Evolutionary conservation across 352 stramenopile genomes (phyloP).

Genomic region (Phytophthora podocarpi): DNA sequence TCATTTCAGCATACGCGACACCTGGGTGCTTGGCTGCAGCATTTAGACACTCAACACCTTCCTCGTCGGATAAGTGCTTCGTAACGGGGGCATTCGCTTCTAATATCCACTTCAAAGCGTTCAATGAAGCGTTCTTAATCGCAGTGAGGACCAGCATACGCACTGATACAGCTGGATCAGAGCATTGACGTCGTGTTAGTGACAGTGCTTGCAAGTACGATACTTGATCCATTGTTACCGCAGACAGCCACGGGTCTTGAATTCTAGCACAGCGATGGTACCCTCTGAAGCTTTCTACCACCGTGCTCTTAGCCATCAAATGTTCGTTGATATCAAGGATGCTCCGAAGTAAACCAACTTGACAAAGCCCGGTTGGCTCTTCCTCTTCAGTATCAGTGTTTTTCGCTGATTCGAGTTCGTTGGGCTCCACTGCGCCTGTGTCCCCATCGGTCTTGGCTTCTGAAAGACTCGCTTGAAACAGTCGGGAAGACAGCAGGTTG

Average conservation of each 20-base stretch:
- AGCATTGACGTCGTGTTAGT: not conserved
- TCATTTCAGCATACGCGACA: conserved; percentile 45
- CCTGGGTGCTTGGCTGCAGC: conserved; percentile 33
- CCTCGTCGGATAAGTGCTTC: conserved; percentile 10
- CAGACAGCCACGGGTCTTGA: conserved; percentile 18
- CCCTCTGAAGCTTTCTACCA: not conserved
- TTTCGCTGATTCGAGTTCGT: not conserved
- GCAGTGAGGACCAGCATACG: conserved; percentile 23
- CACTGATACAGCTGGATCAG: not conserved
- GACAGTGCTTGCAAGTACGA: conserved; percentile 38
- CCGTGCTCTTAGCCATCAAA: not conserved
- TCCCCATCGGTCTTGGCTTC: not conserved
- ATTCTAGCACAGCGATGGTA: not conserved
- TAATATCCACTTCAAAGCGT: conserved; percentile 52
- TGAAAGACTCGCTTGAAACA: not conserved
- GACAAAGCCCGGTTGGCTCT: not conserved
- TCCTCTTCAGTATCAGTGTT: not conserved
- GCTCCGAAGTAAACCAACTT: conserved; percentile 25
- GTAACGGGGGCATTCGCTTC: not conserved
- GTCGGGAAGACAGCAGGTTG: not conserved
- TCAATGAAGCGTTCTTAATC: conserved; percentile 38
- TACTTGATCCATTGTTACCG: conserved; percentile 37
- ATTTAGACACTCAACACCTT: conserved; percentile 27
- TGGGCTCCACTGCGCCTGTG: not conserved
- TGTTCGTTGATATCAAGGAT: conserved; percentile 24